Base-by-base conservation (phyloP, 768 basidiomycete species). In the Auricularia sp. region DNA sequence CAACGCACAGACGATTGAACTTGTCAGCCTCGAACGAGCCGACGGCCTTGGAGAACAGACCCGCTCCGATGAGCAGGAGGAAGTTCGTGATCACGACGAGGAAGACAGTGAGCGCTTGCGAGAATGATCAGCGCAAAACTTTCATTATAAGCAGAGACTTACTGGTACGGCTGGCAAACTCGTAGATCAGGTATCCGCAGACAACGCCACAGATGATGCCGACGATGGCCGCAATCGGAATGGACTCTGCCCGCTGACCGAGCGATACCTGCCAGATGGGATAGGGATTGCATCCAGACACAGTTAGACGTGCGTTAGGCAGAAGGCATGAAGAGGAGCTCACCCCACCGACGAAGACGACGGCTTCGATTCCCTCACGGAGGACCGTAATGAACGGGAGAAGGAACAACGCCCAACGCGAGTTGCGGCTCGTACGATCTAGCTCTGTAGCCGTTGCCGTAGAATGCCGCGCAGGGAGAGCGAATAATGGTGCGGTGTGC, bases 301-400 rank as follows among this genome's bases (percentile, higher is more conserved):
- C 62, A 98, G 86, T 3, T 94, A 88, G 42, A 98, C 79, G 77
- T 74, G 67, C 29, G 29, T 29, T 29, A 29, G 2, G 42, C 42
- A 18, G 45, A 62, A 39, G 45, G 8, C 2, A 33, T 5, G 35
- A 62, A 33, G 18, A 11, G 37, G 35, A 14, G 73, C 75, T 64
- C 56, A 78, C 94, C 62, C 94, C 94, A 3, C 94, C 92, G 42
- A 97, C 93, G 71, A 98, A 97, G 66, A 98, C 81, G 65, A 97
- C 89, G 0, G 90, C 94, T 74, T 98, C 95, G 67, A 98, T 79
- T 59, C 94, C 95, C 80, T 98, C 96, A 67, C 95, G 87, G 39
- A 98, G 78, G 58, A 99, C 92, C 10, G 95, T 96, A 71, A 98
- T 83, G 65, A 96, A 76, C 0, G 96, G 96, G 4, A 99, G 81